These are phyloP conservation scores for Strigomonas culicis DNA, from an alignment of 208 protist species.

Conservation along the genomic window DNA sequence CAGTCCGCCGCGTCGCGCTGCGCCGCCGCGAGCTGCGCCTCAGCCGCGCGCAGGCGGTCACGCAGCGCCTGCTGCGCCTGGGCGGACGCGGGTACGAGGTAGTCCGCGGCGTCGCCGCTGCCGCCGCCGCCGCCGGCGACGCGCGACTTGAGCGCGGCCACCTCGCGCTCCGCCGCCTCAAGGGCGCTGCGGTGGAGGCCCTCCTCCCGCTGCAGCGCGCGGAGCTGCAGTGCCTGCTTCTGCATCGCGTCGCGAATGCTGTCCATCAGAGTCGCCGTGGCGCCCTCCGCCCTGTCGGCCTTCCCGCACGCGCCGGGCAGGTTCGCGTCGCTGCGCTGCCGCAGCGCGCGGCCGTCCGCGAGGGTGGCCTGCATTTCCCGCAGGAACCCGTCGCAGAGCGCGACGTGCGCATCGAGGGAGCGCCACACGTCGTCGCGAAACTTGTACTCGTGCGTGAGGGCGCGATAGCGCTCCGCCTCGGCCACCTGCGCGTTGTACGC, in stretches of 20 bases:
- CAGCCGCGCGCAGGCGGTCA: constrained; percentile 18
- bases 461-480: constrained; percentile 19
- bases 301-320: not conserved
- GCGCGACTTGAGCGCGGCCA: constrained; percentile 14
- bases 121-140: not conserved
- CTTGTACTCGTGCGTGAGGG: constrained; percentile 28
- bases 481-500: constrained; percentile 22
- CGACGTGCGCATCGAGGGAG: constrained; percentile 21
- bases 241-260: constrained; percentile 36
- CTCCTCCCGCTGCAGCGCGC: constrained; percentile 14
- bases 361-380: constrained; percentile 21
- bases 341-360: constrained; percentile 19
- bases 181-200: constrained; percentile 19
- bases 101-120: constrained; percentile 9
- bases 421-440: constrained; percentile 20
- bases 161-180: constrained; percentile 24
- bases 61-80: constrained; percentile 29
- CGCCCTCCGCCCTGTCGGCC: not conserved
- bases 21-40: constrained; percentile 16
- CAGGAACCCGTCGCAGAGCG: constrained; percentile 26
- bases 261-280: constrained; percentile 17
- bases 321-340: constrained; percentile 18
- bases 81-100: constrained; percentile 28
- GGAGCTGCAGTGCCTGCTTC: constrained; percentile 21
- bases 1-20: constrained; percentile 16